Evolutionary conservation across 192 early-diverging fungal genomes (phyloP).

Genomic region (Funneliformis geosporum): DNA sequence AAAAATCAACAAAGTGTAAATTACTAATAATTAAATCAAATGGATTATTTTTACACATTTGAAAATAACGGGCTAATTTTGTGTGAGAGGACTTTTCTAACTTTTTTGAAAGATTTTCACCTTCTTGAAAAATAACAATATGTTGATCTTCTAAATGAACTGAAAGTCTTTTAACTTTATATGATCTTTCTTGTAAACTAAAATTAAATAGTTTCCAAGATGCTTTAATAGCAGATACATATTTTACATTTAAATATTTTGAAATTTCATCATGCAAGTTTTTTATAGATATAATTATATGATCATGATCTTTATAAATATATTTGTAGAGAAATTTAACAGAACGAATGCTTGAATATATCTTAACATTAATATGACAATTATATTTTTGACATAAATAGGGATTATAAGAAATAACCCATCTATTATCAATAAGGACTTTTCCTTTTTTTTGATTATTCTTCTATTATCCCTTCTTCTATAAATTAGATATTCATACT

Average conservation of each 20-base stretch:
- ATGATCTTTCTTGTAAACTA: too few species aligned
- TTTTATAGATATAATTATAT: too few species aligned
- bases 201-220: too few species aligned
- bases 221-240: conserved; percentile 32
- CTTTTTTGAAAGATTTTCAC: neutral
- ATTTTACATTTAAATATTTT: conserved; percentile 28
- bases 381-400: neutral
- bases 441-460: neutral
- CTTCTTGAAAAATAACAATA: conserved; percentile 5
- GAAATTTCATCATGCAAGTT: conserved; percentile 2
- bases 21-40: neutral
- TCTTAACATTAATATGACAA: neutral
- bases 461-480: neutral
- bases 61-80: conserved; percentile 21
- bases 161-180: conserved; percentile 21
- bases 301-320: too few species aligned
- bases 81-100: neutral
- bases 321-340: conserved; percentile 13
- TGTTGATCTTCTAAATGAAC: conserved; percentile 35
- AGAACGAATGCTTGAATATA: neutral
- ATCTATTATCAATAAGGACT: neutral
- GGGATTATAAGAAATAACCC: neutral
- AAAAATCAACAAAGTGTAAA: conserved; percentile 22
- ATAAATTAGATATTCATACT: neutral
- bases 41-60: neutral